A percentile compares a stretch with the other conserved stretches of the same genome.
These are phyloP conservation scores for Fereydounia khargensis DNA, from an alignment of 1,284 basidiomycete genomes.

Conservation along the genomic window DNA sequence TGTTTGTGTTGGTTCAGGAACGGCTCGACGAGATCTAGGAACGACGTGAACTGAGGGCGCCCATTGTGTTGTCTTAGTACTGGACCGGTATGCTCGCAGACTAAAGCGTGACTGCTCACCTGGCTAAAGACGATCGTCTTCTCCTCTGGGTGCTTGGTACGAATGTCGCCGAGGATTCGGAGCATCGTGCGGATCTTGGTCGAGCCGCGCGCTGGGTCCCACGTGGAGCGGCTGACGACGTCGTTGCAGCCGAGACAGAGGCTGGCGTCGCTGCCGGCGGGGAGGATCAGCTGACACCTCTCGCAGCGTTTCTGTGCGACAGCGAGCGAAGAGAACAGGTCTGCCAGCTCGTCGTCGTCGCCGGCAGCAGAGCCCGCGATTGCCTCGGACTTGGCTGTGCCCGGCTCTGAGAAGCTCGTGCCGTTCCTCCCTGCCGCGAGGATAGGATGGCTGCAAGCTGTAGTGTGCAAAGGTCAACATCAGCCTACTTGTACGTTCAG, in stretches of 20 bases:
- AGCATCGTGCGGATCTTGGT: constrained; percentile 85
- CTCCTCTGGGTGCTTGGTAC: constrained; percentile 65
- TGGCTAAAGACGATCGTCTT: constrained; percentile 77
- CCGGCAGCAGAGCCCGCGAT: neutral
- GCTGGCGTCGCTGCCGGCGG: too few relatives aligned
- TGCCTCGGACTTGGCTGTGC: too few relatives aligned
- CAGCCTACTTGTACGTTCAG: too few relatives aligned
- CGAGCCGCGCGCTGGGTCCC: too few relatives aligned
- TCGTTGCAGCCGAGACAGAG: constrained; percentile 11
- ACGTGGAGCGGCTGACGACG: too few relatives aligned
- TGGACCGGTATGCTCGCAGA: constrained; percentile 13
- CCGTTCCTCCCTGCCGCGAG: constrained; percentile 27
- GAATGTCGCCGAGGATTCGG: constrained; percentile 69
- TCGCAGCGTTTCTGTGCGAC: constrained; percentile 58
- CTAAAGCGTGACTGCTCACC: too few relatives aligned
- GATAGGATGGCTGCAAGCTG: constrained; percentile 46
- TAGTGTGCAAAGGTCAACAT: neutral
- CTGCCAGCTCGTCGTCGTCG: constrained; percentile 69
- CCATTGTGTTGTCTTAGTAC: too few relatives aligned
- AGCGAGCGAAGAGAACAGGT: constrained; percentile 69
- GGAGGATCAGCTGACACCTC: constrained; percentile 29
- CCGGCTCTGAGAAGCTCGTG: neutral
- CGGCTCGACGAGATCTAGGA: constrained; percentile 81
- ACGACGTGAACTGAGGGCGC: constrained; percentile 85
- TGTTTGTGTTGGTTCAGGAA: constrained; percentile 71